These are phyloP conservation scores for Solanum lycopersicoides DNA, from an alignment of 257 asterid species.

Conservation along the genomic window DNA sequence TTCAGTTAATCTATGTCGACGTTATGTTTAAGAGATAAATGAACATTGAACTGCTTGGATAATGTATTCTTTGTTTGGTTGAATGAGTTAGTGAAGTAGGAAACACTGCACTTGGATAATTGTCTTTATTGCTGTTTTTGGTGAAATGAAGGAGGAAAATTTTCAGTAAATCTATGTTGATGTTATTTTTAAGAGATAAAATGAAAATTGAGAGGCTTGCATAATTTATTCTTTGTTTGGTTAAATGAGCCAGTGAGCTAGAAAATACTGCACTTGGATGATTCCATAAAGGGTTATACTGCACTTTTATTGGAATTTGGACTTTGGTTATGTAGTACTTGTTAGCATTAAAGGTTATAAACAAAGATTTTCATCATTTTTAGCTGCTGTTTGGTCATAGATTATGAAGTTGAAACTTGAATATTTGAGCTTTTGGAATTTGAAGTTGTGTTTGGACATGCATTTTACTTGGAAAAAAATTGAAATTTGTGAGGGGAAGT, in stretches of 20 bases:
- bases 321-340: background rate
- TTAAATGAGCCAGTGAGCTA: background rate
- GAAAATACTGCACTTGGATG: background rate
- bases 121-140: background rate
- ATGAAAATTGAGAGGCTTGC: background rate
- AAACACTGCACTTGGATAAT: background rate
- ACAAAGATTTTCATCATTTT: conserved; percentile 31
- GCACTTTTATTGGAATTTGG: background rate
- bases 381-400: background rate
- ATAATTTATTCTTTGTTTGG: background rate
- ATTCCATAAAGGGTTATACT: background rate
- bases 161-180: background rate
- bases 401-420: background rate
- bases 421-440: background rate
- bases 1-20: background rate
- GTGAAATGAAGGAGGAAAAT: background rate
- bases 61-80: background rate
- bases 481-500: background rate
- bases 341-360: background rate
- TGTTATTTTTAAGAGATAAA: background rate
- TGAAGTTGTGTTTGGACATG: background rate
- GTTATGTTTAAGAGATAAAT: background rate
- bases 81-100: background rate
- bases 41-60: background rate
- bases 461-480: background rate